phyloP scores from a whole-genome alignment of 1,139 yeast genomes.

The Magnusiomyces suaveolens region DNA sequence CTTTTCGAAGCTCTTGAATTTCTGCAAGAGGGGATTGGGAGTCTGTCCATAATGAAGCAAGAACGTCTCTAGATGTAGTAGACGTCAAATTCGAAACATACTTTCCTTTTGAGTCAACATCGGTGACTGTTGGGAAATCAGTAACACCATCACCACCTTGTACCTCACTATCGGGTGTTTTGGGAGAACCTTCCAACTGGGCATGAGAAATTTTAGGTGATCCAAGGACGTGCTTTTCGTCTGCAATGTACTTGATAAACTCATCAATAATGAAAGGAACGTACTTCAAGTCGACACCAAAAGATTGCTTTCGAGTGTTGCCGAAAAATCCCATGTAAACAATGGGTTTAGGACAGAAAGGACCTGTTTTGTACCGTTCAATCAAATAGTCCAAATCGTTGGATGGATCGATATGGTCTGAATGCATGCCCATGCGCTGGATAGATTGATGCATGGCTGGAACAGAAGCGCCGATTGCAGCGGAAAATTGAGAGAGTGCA shows the following conservation, averaged over 20 bases:
- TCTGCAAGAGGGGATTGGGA: conserved; percentile 52
- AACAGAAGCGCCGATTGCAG: conserved; percentile 42
- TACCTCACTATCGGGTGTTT: neutral
- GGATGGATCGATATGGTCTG: conserved; percentile 52
- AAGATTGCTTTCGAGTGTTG: conserved; percentile 52
- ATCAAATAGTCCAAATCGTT: conserved; percentile 53
- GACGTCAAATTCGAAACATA: neutral
- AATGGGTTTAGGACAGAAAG: conserved; percentile 58
- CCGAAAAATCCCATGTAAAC: conserved; percentile 62
- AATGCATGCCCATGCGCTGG: conserved; percentile 44
- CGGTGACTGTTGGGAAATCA: neutral
- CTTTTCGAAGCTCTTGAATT: conserved; percentile 54
- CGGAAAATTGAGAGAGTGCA: conserved; percentile 55
- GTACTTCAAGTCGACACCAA: conserved; percentile 65
- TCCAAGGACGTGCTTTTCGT: neutral
- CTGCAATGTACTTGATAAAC: neutral
- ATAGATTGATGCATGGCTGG: conserved; percentile 21
- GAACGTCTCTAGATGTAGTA: conserved; percentile 4
- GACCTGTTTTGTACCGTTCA: conserved; percentile 57
- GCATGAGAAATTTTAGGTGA: neutral
- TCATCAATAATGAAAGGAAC: neutral
- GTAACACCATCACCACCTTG: neutral
- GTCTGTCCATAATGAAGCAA: conserved; percentile 18
- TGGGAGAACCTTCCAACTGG: neutral
- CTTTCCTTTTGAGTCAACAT: neutral